These are phyloP conservation scores for Zasmidium cellare DNA, from an alignment of 2,329 filamentous ascomycete genomes.

Conservation along the genomic window DNA sequence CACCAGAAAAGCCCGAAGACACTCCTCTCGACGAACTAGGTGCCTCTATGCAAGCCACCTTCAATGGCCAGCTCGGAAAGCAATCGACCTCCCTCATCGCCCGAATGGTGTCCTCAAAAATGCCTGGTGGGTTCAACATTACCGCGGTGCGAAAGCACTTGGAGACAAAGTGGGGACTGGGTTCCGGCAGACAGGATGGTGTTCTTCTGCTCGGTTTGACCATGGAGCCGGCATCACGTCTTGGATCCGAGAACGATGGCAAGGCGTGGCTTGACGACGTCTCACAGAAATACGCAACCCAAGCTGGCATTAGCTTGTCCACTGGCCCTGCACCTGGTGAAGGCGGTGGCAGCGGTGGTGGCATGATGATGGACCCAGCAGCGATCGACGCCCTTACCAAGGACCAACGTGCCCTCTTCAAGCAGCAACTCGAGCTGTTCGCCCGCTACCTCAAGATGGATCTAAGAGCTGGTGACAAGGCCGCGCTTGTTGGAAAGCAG, in stretches of 20 bases:
- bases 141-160: slow-evolving; percentile 93
- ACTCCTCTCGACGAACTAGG: slow-evolving; percentile 93
- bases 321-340: slow-evolving; percentile 71
- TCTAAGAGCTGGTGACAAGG: slow-evolving; percentile 93
- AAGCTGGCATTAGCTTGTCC: slow-evolving; percentile 80
- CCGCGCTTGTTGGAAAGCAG: slow-evolving; percentile 79
- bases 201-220: slow-evolving; percentile 85
- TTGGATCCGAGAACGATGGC: slow-evolving; percentile 85
- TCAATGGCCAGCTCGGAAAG: slow-evolving; percentile 97
- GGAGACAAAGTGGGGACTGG: slow-evolving; percentile 90
- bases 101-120: slow-evolving; percentile 95
- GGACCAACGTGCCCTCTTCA: slow-evolving; percentile 93
- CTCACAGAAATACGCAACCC: slow-evolving; percentile 82
- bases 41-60: slow-evolving; percentile 95
- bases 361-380: slow-evolving; percentile 99
- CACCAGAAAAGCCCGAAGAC: slow-evolving; percentile 97
- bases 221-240: slow-evolving; percentile 84
- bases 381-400: slow-evolving; percentile 96
- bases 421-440: slow-evolving; percentile 94
- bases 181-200: slow-evolving; percentile 83
- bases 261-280: slow-evolving; percentile 90
- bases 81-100: slow-evolving; percentile 92
- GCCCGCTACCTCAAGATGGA: slow-evolving; percentile 97
- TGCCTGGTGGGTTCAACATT: slow-evolving; percentile 99
- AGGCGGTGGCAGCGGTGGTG: slow-evolving; percentile 68